phyloP scores from a whole-genome alignment of 441 rosid species.

The Populus trichocarpa region DNA sequence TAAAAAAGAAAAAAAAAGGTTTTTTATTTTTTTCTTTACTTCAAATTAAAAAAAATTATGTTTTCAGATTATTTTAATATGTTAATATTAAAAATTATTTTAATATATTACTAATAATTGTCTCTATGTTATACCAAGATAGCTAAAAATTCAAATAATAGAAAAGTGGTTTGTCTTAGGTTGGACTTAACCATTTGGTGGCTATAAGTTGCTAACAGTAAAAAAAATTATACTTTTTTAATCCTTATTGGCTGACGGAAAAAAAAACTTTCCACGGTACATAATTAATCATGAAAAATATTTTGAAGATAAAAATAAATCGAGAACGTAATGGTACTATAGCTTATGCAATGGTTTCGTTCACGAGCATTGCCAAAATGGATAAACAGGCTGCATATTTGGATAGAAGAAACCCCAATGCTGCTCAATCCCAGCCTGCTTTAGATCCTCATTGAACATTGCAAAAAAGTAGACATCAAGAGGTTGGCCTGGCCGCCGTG shows the following conservation, averaged over 20 bases:
- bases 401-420: slow-evolving; percentile 5
- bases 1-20: too few species aligned
- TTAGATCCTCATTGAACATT: background rate
- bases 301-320: background rate
- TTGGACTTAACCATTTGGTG: too few species aligned
- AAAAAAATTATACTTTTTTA: background rate
- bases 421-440: slow-evolving; percentile 3
- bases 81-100: too few species aligned
- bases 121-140: too few species aligned
- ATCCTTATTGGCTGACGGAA: background rate
- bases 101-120: too few species aligned
- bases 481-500: background rate
- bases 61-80: too few species aligned
- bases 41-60: too few species aligned
- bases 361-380: background rate
- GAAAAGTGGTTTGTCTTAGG: too few species aligned
- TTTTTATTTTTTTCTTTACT: too few species aligned
- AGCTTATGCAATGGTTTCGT: background rate
- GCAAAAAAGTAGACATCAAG: background rate
- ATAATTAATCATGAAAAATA: background rate
- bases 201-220: background rate
- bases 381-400: background rate
- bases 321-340: background rate
- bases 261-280: background rate
- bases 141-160: too few species aligned